Conservation (phyloP, 2,329 filamentous ascomycete genomes). For the Lachnellula subtilissima region DNA sequence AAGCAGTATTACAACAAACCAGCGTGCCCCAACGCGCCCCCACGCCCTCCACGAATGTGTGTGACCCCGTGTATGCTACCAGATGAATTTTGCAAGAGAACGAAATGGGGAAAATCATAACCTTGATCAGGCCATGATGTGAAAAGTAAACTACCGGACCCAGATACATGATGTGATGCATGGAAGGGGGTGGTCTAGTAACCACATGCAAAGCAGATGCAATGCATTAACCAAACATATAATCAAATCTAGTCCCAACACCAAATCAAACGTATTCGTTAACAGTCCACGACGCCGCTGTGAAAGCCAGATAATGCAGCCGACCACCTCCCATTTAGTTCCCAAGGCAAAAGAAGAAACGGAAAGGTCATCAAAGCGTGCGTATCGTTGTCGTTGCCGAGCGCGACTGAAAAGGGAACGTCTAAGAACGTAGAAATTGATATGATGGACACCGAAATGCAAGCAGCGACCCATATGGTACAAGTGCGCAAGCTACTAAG, state of each 20-base stretch:
- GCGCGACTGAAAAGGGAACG: conserved; percentile 21
- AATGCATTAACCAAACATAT: conserved; percentile 15
- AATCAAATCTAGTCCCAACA: conserved; percentile 6
- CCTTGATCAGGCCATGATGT: background rate
- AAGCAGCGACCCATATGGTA: conserved; percentile 34
- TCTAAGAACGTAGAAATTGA: conserved; percentile 26
- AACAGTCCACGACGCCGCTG: conserved; percentile 15
- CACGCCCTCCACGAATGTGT: conserved; percentile 2
- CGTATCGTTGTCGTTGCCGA: conserved; percentile 30
- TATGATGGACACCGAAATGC: conserved; percentile 28
- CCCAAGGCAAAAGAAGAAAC: conserved; percentile 12
- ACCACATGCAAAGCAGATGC: conserved; percentile 12
- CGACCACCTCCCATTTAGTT: conserved; percentile 16
- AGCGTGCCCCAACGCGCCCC: background rate
- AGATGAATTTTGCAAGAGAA: conserved; percentile 14
- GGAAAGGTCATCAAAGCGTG: conserved; percentile 30
- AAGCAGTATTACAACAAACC: background rate
- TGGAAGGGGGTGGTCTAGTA: conserved; percentile 9
- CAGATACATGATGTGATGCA: conserved; percentile 1
- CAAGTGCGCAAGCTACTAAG: conserved; percentile 24
- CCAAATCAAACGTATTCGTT: conserved; percentile 6
- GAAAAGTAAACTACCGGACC: conserved; percentile 4
- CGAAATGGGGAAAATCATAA: conserved; percentile 1
- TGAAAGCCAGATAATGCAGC: conserved; percentile 24
- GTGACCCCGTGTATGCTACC: conserved; percentile 23